Conservation (phyloP, 129 eudicot species). For the Flaveria trinervia region DNA sequence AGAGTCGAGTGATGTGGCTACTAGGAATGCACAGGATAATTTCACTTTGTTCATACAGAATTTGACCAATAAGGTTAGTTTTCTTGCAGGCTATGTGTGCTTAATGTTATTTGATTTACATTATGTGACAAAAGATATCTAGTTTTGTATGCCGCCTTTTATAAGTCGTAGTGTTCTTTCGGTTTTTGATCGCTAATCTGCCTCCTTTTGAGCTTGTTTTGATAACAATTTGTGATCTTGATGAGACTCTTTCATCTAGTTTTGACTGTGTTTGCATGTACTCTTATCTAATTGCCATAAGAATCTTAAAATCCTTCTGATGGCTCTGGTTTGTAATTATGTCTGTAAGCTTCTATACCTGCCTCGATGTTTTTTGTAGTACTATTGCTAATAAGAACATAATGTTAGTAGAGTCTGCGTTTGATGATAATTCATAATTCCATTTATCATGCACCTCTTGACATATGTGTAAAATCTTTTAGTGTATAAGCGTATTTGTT, state of each 20-base stretch:
- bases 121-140: constrained; percentile 1
- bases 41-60: constrained; percentile 36
- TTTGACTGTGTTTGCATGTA: neutral
- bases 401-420: neutral
- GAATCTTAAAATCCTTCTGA: neutral
- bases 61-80: constrained; percentile 41
- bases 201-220: neutral
- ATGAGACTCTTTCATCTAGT: constrained; percentile 8
- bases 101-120: neutral
- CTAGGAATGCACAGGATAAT: constrained; percentile 35
- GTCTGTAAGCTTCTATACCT: neutral
- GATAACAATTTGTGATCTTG: constrained; percentile 6
- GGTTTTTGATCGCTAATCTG: neutral
- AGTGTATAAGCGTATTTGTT: constrained; percentile 14
- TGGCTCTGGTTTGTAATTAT: constrained; percentile 1
- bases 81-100: neutral
- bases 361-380: neutral
- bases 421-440: neutral
- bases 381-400: constrained; percentile 10
- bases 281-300: neutral
- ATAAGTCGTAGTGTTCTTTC: neutral
- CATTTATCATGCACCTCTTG: neutral
- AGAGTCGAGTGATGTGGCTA: constrained; percentile 23
- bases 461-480: neutral
- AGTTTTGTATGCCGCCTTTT: constrained; percentile 4